Percentiles rank a stretch among this genome's conserved stretches.
Evolutionary conservation across 2,329 filamentous ascomycete species (phyloP).

Genomic region (Beauveria caledonica): DNA sequence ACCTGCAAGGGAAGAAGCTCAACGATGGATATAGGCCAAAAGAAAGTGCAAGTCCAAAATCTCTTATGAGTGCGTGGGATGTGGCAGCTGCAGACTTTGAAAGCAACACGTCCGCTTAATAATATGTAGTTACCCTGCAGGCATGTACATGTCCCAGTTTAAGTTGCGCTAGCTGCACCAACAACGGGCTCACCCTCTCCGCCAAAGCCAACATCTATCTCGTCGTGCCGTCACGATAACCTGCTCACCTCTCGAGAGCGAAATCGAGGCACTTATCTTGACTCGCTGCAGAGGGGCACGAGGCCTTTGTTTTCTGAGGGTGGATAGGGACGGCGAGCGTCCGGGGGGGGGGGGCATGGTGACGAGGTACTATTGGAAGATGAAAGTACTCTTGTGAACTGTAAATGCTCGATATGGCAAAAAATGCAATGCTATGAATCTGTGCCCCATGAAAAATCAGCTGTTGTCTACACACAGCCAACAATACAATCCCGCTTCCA

Average conservation of each 20-base stretch:
- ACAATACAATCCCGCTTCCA: no score
- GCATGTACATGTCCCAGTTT: background rate
- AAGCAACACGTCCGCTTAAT: conserved; percentile 6
- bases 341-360: no score
- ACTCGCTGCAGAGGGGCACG: no score
- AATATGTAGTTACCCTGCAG: background rate
- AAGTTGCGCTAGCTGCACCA: background rate
- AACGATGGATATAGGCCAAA: background rate
- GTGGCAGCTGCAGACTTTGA: background rate
- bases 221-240: no score
- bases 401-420: background rate
- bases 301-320: no score
- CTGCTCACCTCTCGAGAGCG: no score
- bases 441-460: background rate
- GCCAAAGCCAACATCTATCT: no score
- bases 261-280: no score
- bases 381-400: no score
- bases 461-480: background rate
- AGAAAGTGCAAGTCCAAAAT: background rate
- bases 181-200: background rate
- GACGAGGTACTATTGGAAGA: no score
- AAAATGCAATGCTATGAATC: background rate
- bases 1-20: no score
- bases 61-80: background rate
- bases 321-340: no score